Conservation (phyloP, 1,139 yeast species). For the Suhomyces anneliseae region DNA sequence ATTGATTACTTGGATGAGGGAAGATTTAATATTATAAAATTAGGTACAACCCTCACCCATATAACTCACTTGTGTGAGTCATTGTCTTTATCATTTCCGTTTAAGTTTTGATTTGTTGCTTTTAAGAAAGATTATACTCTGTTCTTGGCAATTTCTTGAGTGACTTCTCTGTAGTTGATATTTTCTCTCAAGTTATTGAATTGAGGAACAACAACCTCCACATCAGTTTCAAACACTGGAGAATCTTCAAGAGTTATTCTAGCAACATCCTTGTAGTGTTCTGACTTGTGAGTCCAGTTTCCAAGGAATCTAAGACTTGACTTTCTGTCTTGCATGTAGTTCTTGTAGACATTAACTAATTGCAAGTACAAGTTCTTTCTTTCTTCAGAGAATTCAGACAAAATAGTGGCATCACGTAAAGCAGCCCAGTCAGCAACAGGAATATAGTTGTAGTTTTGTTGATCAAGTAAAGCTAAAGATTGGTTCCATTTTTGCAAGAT, state of each 20-base stretch:
- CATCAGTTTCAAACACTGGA: constrained; percentile 19
- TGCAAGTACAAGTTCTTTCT: constrained; percentile 60
- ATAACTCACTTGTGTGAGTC: not conserved
- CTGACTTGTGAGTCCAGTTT: constrained; percentile 33
- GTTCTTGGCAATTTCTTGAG: constrained; percentile 18
- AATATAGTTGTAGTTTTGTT: constrained; percentile 55
- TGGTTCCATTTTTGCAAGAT: constrained; percentile 64
- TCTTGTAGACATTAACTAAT: constrained; percentile 51
- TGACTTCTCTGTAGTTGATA: constrained; percentile 28
- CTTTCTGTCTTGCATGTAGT: constrained; percentile 42
- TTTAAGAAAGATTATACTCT: not conserved
- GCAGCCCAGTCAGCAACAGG: constrained; percentile 92
- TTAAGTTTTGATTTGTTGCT: not conserved
- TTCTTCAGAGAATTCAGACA: constrained; percentile 39
- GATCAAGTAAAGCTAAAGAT: constrained; percentile 53
- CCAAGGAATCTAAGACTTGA: constrained; percentile 34
- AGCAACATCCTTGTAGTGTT: constrained; percentile 22
- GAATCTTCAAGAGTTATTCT: constrained; percentile 21
- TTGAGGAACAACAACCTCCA: constrained; percentile 25
- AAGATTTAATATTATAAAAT: too few relatives aligned
- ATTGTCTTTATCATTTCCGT: too few relatives aligned
- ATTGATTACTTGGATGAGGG: too few relatives aligned
- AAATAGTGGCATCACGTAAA: constrained; percentile 72
- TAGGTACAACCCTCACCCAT: too few relatives aligned
- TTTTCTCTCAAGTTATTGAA: constrained; percentile 30